phyloP scores from a whole-genome alignment of 2,329 filamentous ascomycete genomes.

The Arthrobotrys sphaeroides region DNA sequence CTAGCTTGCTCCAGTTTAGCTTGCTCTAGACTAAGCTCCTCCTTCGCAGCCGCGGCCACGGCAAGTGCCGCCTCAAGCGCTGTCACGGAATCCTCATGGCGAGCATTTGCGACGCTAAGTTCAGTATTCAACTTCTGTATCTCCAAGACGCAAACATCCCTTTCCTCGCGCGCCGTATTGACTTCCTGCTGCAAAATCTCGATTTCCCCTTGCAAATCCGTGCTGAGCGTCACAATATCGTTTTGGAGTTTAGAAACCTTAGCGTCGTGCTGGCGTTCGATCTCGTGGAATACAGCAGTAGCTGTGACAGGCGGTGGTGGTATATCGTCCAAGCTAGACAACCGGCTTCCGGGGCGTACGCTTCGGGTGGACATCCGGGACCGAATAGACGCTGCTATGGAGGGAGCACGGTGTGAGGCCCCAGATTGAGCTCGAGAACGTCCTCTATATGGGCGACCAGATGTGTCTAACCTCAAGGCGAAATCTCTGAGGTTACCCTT shows the following conservation, averaged over 20 bases:
- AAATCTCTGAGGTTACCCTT: constrained; percentile 38
- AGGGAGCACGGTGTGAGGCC: constrained; percentile 43
- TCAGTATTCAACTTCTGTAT: constrained; percentile 43
- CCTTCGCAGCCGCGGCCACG: constrained; percentile 1
- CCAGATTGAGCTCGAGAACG: constrained; percentile 35
- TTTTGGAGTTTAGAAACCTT: constrained; percentile 42
- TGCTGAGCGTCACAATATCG: constrained; percentile 49
- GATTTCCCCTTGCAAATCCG: constrained; percentile 50
- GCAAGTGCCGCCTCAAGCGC: constrained; percentile 37
- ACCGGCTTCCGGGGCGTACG: constrained; percentile 30
- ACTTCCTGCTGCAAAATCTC: constrained; percentile 49
- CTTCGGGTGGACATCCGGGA: constrained; percentile 47
- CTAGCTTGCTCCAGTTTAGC: constrained; percentile 14
- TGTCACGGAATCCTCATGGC: constrained; percentile 39
- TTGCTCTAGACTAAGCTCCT: too few species aligned
- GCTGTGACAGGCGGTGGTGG: constrained; percentile 41
- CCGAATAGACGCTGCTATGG: constrained; percentile 45
- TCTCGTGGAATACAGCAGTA: constrained; percentile 50
- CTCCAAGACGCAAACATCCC: constrained; percentile 45
- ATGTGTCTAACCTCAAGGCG: constrained; percentile 45
- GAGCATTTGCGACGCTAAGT: constrained; percentile 39
- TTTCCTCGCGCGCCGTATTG: constrained; percentile 40
- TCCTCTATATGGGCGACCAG: constrained; percentile 29
- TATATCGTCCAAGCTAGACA: constrained; percentile 37
- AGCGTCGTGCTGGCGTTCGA: constrained; percentile 49